Percentiles rank a stretch among this genome's conserved stretches.
These are phyloP conservation scores for Poteriospumella lacustris DNA, from an alignment of 108 stramenopile species.

Conservation along the genomic window DNA sequence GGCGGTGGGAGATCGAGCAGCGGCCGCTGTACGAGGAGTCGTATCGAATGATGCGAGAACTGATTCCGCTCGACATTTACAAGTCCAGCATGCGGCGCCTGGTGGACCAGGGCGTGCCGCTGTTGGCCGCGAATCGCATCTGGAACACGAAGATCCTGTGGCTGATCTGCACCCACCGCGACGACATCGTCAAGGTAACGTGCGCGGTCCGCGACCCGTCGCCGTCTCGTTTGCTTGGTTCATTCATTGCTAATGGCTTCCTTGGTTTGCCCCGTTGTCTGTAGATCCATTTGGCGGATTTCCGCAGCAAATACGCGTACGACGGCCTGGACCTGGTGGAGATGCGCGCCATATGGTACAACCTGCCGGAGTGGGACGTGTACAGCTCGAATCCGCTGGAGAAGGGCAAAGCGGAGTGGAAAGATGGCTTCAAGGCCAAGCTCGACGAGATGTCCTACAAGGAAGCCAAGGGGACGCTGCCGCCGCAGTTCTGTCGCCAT, in stretches of 20 bases:
- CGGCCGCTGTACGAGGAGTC: not conserved
- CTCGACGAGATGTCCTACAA: not conserved
- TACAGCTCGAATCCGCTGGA: not conserved
- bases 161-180: constrained; percentile 10
- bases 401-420: constrained; percentile 21
- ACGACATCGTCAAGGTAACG: constrained; percentile 16
- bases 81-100: not conserved
- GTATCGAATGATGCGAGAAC: not conserved
- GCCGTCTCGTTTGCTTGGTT: too few relatives aligned
- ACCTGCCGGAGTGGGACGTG: constrained; percentile 1
- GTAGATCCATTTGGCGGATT: constrained; percentile 27
- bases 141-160: constrained; percentile 15
- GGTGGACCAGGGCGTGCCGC: not conserved
- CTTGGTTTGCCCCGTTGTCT: not conserved
- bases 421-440: constrained; percentile 9
- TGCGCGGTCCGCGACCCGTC: too few relatives aligned
- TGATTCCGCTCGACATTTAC: constrained; percentile 21
- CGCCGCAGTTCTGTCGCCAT: not conserved
- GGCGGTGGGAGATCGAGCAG: not conserved
- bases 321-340: constrained; percentile 8
- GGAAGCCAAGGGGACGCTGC: not conserved
- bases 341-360: constrained; percentile 17
- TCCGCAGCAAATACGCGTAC: constrained; percentile 12
- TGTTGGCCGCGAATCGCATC: not conserved
- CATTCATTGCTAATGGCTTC: too few relatives aligned